Evolutionary conservation across 2,329 filamentous ascomycete species (phyloP).

Genomic region (Colletotrichum lindemuthianum): DNA sequence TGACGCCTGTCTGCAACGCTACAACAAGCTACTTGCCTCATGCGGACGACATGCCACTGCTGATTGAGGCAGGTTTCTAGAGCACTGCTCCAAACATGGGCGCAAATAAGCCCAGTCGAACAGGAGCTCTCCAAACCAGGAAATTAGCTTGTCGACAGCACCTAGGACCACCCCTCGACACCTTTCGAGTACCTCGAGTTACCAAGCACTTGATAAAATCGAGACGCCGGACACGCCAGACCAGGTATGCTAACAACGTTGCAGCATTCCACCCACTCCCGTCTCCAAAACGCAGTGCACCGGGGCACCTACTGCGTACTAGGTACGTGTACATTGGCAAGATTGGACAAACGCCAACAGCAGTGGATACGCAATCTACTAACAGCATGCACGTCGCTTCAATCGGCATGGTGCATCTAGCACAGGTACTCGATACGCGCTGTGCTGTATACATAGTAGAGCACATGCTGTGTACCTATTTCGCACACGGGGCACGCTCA

Average conservation of each 20-base stretch:
- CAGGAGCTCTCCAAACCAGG: slow-evolving; percentile 34
- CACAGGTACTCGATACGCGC: too few species aligned
- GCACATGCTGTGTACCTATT: too few species aligned
- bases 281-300: slow-evolving; percentile 16
- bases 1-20: slow-evolving; percentile 4
- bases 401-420: too few species aligned
- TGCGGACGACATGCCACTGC: slow-evolving; percentile 31
- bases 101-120: slow-evolving; percentile 22
- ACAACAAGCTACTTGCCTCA: slow-evolving; percentile 24
- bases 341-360: too few species aligned
- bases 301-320: background rate
- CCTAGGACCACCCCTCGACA: slow-evolving; percentile 33
- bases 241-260: slow-evolving; percentile 3
- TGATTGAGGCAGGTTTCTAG: slow-evolving; percentile 36
- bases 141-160: slow-evolving; percentile 30
- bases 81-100: slow-evolving; percentile 27
- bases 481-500: too few species aligned
- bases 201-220: slow-evolving; percentile 4
- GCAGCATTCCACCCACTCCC: slow-evolving; percentile 17
- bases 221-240: slow-evolving; percentile 15
- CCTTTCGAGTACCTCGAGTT: slow-evolving; percentile 10
- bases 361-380: too few species aligned
- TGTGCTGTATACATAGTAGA: too few species aligned
- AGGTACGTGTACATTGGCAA: background rate
- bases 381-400: too few species aligned